phyloP scores from a whole-genome alignment of 2,329 filamentous ascomycete species.

The Grosmannia penicillata region DNA sequence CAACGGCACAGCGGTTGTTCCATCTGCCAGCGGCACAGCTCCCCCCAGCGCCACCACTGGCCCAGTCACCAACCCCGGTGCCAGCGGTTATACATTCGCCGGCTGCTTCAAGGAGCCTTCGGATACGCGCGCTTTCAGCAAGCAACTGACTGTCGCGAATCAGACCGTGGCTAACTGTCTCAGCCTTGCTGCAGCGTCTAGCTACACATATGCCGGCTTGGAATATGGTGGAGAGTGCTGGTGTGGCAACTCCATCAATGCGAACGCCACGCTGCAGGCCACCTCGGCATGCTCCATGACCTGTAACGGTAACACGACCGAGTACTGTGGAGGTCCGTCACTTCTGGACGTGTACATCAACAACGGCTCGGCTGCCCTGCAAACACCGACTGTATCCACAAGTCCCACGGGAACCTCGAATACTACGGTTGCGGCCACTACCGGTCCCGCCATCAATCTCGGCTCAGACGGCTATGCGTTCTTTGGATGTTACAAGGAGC shows the following conservation, averaged over 20 bases:
- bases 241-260: slow-evolving; percentile 21
- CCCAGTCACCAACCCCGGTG: too few species aligned
- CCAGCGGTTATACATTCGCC: too few species aligned
- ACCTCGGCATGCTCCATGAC: slow-evolving; percentile 5
- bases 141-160: slow-evolving; percentile 29
- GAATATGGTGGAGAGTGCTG: slow-evolving; percentile 38
- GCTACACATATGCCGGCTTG: slow-evolving; percentile 31
- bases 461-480: slow-evolving; percentile 15
- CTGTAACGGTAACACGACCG: slow-evolving; percentile 7
- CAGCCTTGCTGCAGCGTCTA: slow-evolving; percentile 29
- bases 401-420: not conserved
- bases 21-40: too few species aligned
- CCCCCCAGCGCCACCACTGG: too few species aligned
- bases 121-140: slow-evolving; percentile 31
- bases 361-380: not conserved
- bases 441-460: slow-evolving; percentile 19
- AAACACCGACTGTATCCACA: not conserved
- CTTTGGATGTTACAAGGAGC: slow-evolving; percentile 20
- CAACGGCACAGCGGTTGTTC: too few species aligned
- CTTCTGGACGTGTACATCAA: slow-evolving; percentile 8
- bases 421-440: not conserved
- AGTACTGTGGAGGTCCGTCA: slow-evolving; percentile 8
- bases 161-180: slow-evolving; percentile 12
- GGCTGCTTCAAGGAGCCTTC: slow-evolving; percentile 45
- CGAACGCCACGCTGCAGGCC: slow-evolving; percentile 1